Evolutionary conservation across 495 filamentous ascomycete genomes (phyloP), one percentile per base, ranked within the genome.

Genomic region (Diplogelasinospora grovesii): DNA sequence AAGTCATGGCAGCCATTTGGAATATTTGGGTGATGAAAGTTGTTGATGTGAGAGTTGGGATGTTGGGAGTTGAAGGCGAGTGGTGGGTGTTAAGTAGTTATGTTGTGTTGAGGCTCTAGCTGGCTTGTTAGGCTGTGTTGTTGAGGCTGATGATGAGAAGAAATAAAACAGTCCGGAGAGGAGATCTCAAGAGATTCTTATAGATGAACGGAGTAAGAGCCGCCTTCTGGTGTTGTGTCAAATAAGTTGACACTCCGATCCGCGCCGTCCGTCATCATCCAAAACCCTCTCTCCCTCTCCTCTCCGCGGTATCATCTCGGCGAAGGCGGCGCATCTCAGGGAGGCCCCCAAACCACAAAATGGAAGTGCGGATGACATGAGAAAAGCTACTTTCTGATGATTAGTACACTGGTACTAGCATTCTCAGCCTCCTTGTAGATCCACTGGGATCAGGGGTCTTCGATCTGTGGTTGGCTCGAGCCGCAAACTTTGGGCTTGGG

Each of bases 1-100:
- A 57, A 52, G 56, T 36, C 39, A 52, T 51, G 48, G 50, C 64
- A 44, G 61, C 68, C 68, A 69, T 71, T 69, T 59, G 34, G 45
- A 50, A 51, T 22, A 21, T 45, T 48, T 23, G 33, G 40, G 29
- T 41, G 28, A 36, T 9, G 24, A 29, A 19, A 4, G 5, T 19
- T 30, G n/a, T 22, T 36, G 44, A 34, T 15, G 21, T 34, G 26
- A 33, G 14, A 38, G 21, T 37, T 49, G 30, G 13, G 28, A 38
- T 42, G 35, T 30, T 39, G 31, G 27, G 24, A 29, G 25, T 39
- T 20, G 19, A 19, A 42, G 39, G 26, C 28, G 28, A 41, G n/a
- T n/a, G n/a, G 36, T 16, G 22, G 27, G 6, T 29, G 39, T 33
- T 48, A 37, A 26, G n/a, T 25, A 18, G 20, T 30, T 19, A 11